Base-by-base conservation (phyloP, 139 green algal genomes). In the Coelastrella sp. region DNA sequence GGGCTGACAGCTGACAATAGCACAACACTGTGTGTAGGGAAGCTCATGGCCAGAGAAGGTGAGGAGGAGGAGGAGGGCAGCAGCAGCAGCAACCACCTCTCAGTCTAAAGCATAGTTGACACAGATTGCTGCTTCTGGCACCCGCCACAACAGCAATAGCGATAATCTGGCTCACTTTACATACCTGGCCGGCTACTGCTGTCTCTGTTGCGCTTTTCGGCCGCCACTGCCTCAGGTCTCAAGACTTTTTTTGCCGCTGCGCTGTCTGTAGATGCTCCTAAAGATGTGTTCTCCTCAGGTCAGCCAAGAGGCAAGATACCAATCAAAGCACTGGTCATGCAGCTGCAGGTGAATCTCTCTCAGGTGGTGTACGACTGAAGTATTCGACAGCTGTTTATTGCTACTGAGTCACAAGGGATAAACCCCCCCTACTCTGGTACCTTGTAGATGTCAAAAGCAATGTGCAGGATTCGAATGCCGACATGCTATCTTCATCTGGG, bases 321-420 rank as follows among this genome's bases (percentile, higher is more conserved):
- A n/a, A 27, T 90, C 0, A 90, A 90, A 58, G 22, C 85, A 1
- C 73, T 90, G 6, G 24, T 89, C 49, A 73, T 89, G 57, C 84
- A 74, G 57, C 56, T 89, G 11, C 56, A 89, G 70, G 82, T 78
- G 58, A 49, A 63, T 14, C 22, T 6, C 17, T 24, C 35, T 49
- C 35, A 49, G 35, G 35, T 49, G 35, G 3, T 49, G 35, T 3
- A 3, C 35, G 3, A 1, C 35, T 49, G 35, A 49, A 49, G 27
- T 35, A 6, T 27, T 27, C 27, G 49, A 14, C 74, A 80, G 74
- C 74, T 59, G 15, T 78, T 20, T 73, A 19, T 17, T 17, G 15
- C 70, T 20, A 4, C 70, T 25, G 12, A 12, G 70, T 0, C 70
- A n/a, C 15, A 20, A 20, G 25, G 70, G 3, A 78, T 25, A 35